Percentiles rank a stretch among this genome's conserved stretches.
phyloP scores from a whole-genome alignment of 805 yeast species.

The Candida qinlingensis region DNA sequence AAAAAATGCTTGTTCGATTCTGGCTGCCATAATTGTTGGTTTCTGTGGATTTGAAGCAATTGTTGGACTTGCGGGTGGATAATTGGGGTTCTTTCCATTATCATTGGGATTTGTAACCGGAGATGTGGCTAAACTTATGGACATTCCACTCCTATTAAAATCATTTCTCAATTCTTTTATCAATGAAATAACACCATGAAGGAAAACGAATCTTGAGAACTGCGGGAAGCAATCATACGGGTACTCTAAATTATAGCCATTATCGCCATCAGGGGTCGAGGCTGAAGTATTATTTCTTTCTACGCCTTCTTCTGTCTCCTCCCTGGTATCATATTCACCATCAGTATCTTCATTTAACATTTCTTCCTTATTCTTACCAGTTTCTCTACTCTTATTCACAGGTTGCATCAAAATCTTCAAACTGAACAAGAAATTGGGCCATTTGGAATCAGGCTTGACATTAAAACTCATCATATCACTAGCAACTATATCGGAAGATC shows the following conservation, averaged over 20 bases:
- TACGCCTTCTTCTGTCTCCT: no score
- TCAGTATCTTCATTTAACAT: no score
- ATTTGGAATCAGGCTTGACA: conserved; percentile 26
- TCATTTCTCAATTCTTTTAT: conserved; percentile 24
- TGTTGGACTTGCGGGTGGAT: no score
- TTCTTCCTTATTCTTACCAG: not conserved
- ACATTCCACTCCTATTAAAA: conserved; percentile 18
- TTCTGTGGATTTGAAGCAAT: no score
- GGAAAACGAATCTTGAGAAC: conserved; percentile 29
- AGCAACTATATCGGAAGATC: no score
- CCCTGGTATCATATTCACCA: no score
- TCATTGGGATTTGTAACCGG: no score
- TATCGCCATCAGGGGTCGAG: not conserved
- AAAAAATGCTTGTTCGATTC: conserved; percentile 27
- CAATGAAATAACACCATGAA: conserved; percentile 30
- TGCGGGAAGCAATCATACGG: conserved; percentile 30
- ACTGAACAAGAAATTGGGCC: conserved; percentile 35
- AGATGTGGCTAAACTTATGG: no score
- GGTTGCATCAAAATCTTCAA: conserved; percentile 30
- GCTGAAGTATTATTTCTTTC: no score
- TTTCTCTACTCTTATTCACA: conserved; percentile 23
- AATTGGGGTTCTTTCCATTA: no score
- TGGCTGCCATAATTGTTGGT: conserved; percentile 21
- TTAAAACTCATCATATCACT: conserved; percentile 2
- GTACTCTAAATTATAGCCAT: conserved; percentile 21